Conservation (phyloP, 805 yeast genomes). For the Sungouiozyma ichnusensis region DNA sequence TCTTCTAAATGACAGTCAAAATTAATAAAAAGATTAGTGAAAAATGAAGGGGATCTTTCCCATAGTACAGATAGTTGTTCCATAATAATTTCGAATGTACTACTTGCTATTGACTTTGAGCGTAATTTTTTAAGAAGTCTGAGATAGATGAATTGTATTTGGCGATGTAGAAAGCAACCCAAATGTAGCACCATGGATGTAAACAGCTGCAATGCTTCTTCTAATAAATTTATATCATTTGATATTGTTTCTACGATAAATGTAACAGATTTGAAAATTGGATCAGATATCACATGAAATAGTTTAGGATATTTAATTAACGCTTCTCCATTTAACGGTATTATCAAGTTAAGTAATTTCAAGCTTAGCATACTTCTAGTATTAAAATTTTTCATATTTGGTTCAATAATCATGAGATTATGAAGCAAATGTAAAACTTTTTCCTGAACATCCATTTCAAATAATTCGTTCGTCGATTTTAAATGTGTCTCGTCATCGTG, state of each 20-base stretch:
- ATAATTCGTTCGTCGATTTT: neutral
- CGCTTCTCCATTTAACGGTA: slow-evolving; percentile 66
- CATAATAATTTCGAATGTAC: slow-evolving; percentile 64
- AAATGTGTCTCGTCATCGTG: neutral
- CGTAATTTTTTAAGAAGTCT: slow-evolving; percentile 43
- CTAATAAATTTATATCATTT: slow-evolving; percentile 63
- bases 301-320: slow-evolving; percentile 54
- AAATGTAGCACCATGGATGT: slow-evolving; percentile 60
- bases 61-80: slow-evolving; percentile 77
- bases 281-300: slow-evolving; percentile 60
- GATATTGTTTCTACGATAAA: slow-evolving; percentile 55
- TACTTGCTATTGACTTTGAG: slow-evolving; percentile 4
- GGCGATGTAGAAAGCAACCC: slow-evolving; percentile 59
- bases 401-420: neutral
- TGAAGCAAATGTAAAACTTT: neutral
- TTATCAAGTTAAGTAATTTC: slow-evolving; percentile 60
- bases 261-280: slow-evolving; percentile 71
- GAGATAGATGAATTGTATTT: slow-evolving; percentile 62
- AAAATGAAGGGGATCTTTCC: slow-evolving; percentile 70
- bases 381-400: slow-evolving; percentile 20
- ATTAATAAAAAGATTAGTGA: slow-evolving; percentile 63
- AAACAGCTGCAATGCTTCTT: slow-evolving; percentile 65
- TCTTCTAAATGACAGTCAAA: slow-evolving; percentile 89
- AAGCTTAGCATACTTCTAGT: slow-evolving; percentile 76
- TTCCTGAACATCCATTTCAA: neutral